A percentile compares a stretch with the other conserved stretches of the same genome.
Conservation (phyloP, 305 asterid genomes). For the Solanum hybrid region DNA sequence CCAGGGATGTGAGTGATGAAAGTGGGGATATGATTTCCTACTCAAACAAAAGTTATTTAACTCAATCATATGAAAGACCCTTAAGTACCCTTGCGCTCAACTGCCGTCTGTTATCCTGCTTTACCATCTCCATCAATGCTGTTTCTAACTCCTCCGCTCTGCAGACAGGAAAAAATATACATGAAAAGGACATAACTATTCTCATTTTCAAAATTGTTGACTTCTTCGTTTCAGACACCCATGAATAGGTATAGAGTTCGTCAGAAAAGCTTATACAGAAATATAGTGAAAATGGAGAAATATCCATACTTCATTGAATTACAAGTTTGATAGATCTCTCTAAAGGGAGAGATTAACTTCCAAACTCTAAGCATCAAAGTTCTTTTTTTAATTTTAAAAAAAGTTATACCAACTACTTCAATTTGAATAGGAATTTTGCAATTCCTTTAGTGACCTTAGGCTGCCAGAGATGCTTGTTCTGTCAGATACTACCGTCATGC, state of each 20-base stretch:
- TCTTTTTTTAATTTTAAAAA: neutral
- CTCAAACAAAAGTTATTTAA: neutral
- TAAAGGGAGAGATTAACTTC: neutral
- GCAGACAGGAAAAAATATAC: slow-evolving; percentile 15
- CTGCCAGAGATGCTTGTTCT: neutral
- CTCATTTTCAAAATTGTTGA: neutral
- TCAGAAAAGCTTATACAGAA: neutral
- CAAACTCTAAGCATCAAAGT: neutral
- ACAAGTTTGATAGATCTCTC: neutral
- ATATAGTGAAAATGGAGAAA: neutral
- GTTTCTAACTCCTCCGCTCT: slow-evolving; percentile 98
- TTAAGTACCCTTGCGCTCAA: slow-evolving; percentile 74
- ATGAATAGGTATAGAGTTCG: neutral
- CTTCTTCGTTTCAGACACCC: neutral
- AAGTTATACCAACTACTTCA: neutral
- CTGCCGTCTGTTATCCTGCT: slow-evolving; percentile 89
- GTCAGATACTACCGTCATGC: neutral
- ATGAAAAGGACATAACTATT: neutral
- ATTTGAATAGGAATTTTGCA: neutral
- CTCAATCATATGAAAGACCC: neutral
- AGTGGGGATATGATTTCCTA: neutral
- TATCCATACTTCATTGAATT: neutral
- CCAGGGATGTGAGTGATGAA: neutral
- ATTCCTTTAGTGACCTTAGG: neutral
- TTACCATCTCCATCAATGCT: slow-evolving; percentile 96